Percentiles rank a stretch among this genome's conserved stretches.
Evolutionary conservation across 192 early-diverging fungal species (phyloP).

Genomic region (Gamsiella multidivaricata): DNA sequence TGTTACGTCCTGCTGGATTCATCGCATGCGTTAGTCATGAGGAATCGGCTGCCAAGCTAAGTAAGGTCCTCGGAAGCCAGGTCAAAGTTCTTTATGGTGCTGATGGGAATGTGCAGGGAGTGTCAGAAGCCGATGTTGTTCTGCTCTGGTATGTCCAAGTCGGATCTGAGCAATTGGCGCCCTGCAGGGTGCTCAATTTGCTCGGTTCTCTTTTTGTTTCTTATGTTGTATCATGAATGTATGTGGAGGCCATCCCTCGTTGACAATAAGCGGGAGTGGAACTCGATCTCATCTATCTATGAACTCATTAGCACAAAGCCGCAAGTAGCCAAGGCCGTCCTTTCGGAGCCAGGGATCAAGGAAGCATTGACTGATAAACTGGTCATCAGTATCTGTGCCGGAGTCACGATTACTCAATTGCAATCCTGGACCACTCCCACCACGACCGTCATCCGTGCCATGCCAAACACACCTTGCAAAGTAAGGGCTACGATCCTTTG

Average conservation of each 20-base stretch:
- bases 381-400: slow-evolving; percentile 64
- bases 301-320: slow-evolving; percentile 57
- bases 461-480: slow-evolving; percentile 69
- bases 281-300: not conserved
- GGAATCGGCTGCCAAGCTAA: slow-evolving; percentile 52
- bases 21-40: slow-evolving; percentile 58
- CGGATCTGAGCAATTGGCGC: too few relatives aligned
- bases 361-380: slow-evolving; percentile 57
- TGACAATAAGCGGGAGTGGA: not conserved
- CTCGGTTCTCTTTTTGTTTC: too few relatives aligned
- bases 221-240: not conserved
- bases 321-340: slow-evolving; percentile 59
- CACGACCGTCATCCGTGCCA: slow-evolving; percentile 62
- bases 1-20: slow-evolving; percentile 52
- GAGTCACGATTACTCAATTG: slow-evolving; percentile 61
- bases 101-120: slow-evolving; percentile 57
- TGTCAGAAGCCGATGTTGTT: slow-evolving; percentile 51
- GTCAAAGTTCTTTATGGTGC: slow-evolving; percentile 42
- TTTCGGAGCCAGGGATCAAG: slow-evolving; percentile 55
- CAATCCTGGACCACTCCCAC: slow-evolving; percentile 58
- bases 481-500: too few relatives aligned
- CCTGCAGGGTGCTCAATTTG: too few relatives aligned
- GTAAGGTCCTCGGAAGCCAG: slow-evolving; percentile 30
- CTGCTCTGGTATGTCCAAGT: slow-evolving; percentile 62
- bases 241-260: too few relatives aligned